Evolutionary conservation across 768 basidiomycete genomes (phyloP), one percentile per base, ranked within the genome.

Genomic region (Mycena latifolia): DNA sequence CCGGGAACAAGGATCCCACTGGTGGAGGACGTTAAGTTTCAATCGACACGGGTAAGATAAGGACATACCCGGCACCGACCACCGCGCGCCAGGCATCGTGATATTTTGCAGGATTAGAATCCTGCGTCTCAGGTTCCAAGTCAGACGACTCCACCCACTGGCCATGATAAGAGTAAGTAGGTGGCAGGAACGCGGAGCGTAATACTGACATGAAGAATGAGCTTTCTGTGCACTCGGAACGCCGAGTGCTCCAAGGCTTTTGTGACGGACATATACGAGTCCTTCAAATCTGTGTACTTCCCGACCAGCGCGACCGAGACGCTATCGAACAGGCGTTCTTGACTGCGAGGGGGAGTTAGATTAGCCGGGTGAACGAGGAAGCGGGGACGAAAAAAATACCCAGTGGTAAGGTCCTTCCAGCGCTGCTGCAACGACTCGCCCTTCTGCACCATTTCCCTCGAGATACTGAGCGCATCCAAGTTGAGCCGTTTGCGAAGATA

Each of bases 121-220:
- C 86, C 74, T 96, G 93, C 18, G 88, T 90, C 53, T 90, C 88
- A 0, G 90, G 81, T 76, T 99, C 95, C 12, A 99, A 85, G 74
- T 98, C 88, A 0, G 94, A 94, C 17, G 97, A 95, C 74, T 98
- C 96, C 35, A 99, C 96, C 96, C 96, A 98, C 95, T 98, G 64
- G 0, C 27, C 35, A 18, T 39, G 39, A 25, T 63, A 8, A 25
- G 64, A 5, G 15, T 59, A 48, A 63, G 24, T 51, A 14, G 55
- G 43, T 24, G 9, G 24, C 25, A 5, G 17, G 43, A 41, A 52
- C 33, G 17, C n/a, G 24, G 55, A 27, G 43, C 11, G 67, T 3
- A n/a, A 22, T 6, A 81, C 88, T 48, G 69, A 93, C 96, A 71
- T 94, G 87, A 43, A 99, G 84, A 55, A 81, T 84, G 41, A 99